Evolutionary conservation across 768 basidiomycete species (phyloP), one percentile per base, ranked within the genome.

Genomic region (Kwoniella newhampshirensis): DNA sequence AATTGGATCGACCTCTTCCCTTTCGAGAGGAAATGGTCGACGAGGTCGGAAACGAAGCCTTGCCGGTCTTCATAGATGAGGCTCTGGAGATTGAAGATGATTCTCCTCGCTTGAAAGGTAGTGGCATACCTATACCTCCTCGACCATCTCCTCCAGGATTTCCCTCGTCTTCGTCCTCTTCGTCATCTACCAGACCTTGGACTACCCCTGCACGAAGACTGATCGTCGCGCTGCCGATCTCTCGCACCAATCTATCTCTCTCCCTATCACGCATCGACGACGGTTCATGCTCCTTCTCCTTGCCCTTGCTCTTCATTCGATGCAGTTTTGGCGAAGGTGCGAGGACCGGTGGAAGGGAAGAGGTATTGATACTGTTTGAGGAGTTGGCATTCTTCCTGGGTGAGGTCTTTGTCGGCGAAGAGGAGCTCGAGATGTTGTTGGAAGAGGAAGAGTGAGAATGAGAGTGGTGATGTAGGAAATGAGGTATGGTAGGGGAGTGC

Each of bases 141-240:
- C 25, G 18, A 9, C 30, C 59, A 39, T 23, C 21, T 28, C 28
- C 21, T 43, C 8, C 40, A n/a, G n/a, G n/a, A n/a, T 36, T 32
- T 17, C 59, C 59, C 17, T 49, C 52, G 9, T 67, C 65, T 18
- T 51, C 42, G 7, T 64, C 63, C 0, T 57, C 64, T 13, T 73
- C 71, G 23, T 67, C 68, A 47, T 53, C 44, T 17, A 56, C 62
- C 25, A 69, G 30, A 4, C 51, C 23, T 26, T 64, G 51, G 1
- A 69, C 68, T 18, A 53, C 71, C 6, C 51, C 62, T 4, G 59
- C 56, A 4, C 71, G 37, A 8, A 73, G 48, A 40, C 52, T 59
- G 44, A 73, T 70, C 1, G 66, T 73, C 3, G 71, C 71, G 17
- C 59, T 62, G n/a, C 67, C 70, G 11, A 65, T 49, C 44, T 72